These are phyloP conservation scores for Ormosia semicastrata DNA, from an alignment of 306 rosid genomes.

Conservation along the genomic window DNA sequence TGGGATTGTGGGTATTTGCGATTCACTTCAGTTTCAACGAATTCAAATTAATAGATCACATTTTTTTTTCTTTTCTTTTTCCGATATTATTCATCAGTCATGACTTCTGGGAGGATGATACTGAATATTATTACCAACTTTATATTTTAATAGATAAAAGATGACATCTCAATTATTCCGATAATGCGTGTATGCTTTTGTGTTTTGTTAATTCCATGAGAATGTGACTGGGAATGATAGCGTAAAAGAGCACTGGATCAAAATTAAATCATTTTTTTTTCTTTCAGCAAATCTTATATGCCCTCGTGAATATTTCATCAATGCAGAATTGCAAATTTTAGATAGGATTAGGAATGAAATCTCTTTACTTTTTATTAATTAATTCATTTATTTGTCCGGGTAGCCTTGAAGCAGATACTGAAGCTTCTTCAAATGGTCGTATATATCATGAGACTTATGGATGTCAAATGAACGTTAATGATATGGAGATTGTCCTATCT, in stretches of 20 bases:
- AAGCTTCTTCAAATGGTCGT: conserved; percentile 64
- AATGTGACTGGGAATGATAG: neutral
- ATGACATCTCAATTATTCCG: too few relatives aligned
- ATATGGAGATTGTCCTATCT: conserved; percentile 90
- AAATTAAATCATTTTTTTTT: neutral
- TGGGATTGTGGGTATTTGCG: neutral
- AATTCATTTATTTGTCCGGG: neutral
- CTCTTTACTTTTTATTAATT: neutral
- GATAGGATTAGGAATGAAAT: conserved; percentile 8
- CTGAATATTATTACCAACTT: too few relatives aligned
- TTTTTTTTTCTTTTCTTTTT: neutral
- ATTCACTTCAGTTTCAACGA: neutral
- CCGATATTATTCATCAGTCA: neutral
- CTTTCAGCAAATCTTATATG: neutral
- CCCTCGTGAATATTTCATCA: neutral
- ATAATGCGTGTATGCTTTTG: too few relatives aligned
- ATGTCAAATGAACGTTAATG: conserved; percentile 95
- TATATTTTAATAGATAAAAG: too few relatives aligned
- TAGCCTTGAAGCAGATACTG: conserved; percentile 53
- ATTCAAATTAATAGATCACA: neutral
- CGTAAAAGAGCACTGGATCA: neutral
- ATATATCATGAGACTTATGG: conserved; percentile 98
- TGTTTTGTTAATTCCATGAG: neutral
- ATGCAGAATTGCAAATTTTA: conserved; percentile 3
- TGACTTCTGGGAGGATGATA: neutral